These are phyloP conservation scores for Aspergillus clavatus DNA, from an alignment of 2,329 filamentous ascomycete species.

Conservation along the genomic window DNA sequence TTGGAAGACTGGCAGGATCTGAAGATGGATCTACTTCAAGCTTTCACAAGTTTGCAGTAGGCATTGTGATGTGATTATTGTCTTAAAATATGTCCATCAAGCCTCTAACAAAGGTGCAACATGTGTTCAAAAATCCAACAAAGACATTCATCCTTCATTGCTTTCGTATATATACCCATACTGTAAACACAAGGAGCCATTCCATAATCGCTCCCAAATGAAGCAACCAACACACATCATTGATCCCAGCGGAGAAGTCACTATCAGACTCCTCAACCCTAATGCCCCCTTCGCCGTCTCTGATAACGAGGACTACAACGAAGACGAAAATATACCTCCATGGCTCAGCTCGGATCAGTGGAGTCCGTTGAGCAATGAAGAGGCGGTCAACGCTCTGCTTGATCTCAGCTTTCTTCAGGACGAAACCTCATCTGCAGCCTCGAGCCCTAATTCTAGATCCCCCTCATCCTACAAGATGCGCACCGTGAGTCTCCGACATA, in stretches of 20 bases:
- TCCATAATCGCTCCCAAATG: too few relatives aligned
- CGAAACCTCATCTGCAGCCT: too few relatives aligned
- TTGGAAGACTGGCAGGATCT: constrained; percentile 85
- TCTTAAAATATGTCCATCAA: too few relatives aligned
- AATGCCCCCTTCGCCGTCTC: background rate
- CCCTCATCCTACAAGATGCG: too few relatives aligned
- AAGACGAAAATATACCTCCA: background rate
- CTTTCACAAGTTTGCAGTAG: constrained; percentile 65
- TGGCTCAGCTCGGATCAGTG: background rate
- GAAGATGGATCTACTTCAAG: constrained; percentile 65
- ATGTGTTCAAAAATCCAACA: too few relatives aligned
- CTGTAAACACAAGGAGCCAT: too few relatives aligned
- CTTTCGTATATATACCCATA: too few relatives aligned
- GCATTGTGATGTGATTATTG: too few relatives aligned
- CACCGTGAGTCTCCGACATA: too few relatives aligned
- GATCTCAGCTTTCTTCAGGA: background rate
- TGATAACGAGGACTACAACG: background rate
- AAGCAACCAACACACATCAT: background rate
- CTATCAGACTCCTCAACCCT: background rate
- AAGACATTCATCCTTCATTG: too few relatives aligned
- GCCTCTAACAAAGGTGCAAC: too few relatives aligned
- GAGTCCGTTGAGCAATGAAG: background rate
- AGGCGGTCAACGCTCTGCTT: background rate
- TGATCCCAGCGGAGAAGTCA: constrained; percentile 4
- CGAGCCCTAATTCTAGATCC: too few relatives aligned